Percentiles rank a stretch among this genome's conserved stretches.
Conservation (phyloP, 345 rosid species). For the Eucalyptus viminalis region DNA sequence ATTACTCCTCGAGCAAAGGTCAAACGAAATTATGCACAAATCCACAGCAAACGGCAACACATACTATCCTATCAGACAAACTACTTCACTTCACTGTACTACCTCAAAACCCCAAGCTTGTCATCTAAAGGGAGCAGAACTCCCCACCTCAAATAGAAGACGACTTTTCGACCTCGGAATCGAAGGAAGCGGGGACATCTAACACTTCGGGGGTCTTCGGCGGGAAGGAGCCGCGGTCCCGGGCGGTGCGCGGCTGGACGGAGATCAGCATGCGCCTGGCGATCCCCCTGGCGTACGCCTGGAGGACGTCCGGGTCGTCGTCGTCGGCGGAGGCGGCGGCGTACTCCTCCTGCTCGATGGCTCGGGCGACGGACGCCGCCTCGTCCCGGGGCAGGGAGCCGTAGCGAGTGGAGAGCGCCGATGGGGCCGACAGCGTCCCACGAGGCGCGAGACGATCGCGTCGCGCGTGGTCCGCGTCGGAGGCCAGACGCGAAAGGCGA, state of each 20-base stretch:
- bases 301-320: conserved; percentile 2
- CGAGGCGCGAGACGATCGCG: conserved; percentile 4
- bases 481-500: conserved; percentile 5
- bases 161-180: not conserved
- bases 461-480: conserved; percentile 13
- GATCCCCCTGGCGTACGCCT: conserved; percentile 9
- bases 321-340: not conserved
- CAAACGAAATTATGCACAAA: not conserved
- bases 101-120: not conserved
- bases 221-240: not conserved
- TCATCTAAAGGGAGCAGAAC: not conserved
- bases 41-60: not conserved
- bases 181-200: not conserved
- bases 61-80: not conserved
- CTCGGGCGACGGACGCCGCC: not conserved
- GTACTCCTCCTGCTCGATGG: conserved; percentile 9
- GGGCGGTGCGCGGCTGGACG: not conserved
- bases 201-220: not conserved
- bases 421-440: conserved; percentile 1
- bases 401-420: conserved; percentile 1
- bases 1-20: not conserved
- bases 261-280: conserved; percentile 4
- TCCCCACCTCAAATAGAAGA: not conserved
- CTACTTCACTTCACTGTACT: not conserved
- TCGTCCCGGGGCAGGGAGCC: not conserved